Evolutionary conservation across 2,329 filamentous ascomycete species (phyloP), one percentile per base, ranked within the genome.

Genomic region (Cryphonectria parasitica): DNA sequence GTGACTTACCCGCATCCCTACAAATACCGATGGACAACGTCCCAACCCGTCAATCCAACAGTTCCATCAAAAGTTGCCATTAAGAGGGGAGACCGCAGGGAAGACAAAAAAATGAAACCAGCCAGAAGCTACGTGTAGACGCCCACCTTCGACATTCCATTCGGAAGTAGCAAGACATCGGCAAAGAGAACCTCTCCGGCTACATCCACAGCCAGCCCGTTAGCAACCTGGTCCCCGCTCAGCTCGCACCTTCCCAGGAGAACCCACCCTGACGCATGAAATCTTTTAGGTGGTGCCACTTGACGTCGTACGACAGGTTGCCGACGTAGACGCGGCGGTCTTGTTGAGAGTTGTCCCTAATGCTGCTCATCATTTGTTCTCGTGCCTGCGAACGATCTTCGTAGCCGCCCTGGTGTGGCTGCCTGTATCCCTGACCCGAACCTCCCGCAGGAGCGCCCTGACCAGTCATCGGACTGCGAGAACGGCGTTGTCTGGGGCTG

Each of bases 91-190:
- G 85, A 85, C 83, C 82, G 88, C 88, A 90, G 85, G 86, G 86
- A 86, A 90, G 34, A 64, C 34, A 84, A 87, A 87, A 90, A 92
- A 84, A 92, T 88, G 89, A 87, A 89, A 90, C 92, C 93, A 93
- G 90, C 91, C 92, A 91, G 84, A 89, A 91, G 90, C 92, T 92
- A 95, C 88, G 86, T 90, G 87, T 92, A 92, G 88, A 91, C 90
- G 94, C 93, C 94, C 95, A 98, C 95, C 95, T 99, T 99, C 93
- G 95, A 98, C 96, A 99, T 99, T 95, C 96, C 96, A 89, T 99
- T 99, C 81, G 96, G 96, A 91, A 99, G 94, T 84, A 97, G 89
- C 85, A 99, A 91, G 81, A 99, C 96, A 89, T 99, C 96, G 87
- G 96, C 96, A 87, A 97, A 99, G 86, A 98, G 90, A 83, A 99